phyloP scores from a whole-genome alignment of 371 early-diverging fungal genomes.

The Mortierella sp. region DNA sequence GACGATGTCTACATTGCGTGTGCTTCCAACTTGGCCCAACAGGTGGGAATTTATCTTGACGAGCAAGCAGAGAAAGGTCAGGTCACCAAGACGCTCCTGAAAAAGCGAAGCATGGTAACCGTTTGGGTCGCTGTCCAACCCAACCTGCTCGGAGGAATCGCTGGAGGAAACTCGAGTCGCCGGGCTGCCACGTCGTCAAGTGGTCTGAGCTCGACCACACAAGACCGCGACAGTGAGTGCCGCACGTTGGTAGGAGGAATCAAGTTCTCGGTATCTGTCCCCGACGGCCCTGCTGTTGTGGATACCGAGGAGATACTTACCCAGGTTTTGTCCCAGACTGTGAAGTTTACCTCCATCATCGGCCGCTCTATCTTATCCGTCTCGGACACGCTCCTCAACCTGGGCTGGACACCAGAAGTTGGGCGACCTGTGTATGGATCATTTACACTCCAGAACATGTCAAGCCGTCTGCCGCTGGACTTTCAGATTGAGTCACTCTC shows the following conservation, averaged over 20 bases:
- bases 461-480: constrained; percentile 75
- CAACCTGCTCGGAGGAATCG: constrained; percentile 64
- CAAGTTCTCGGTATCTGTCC: constrained; percentile 75
- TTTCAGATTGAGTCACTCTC: constrained; percentile 72
- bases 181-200: constrained; percentile 22
- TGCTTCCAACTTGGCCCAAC: constrained; percentile 86
- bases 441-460: constrained; percentile 74
- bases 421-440: constrained; percentile 72
- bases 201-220: constrained; percentile 19
- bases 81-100: constrained; percentile 70
- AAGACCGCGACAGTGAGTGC: constrained; percentile 67
- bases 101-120: constrained; percentile 66
- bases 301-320: constrained; percentile 42
- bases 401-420: constrained; percentile 70
- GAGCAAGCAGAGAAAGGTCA: constrained; percentile 74
- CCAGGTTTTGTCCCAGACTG: constrained; percentile 76
- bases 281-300: constrained; percentile 54
- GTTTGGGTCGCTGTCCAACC: constrained; percentile 91
- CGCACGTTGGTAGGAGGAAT: constrained; percentile 88
- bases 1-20: constrained; percentile 78
- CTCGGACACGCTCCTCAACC: constrained; percentile 69
- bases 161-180: constrained; percentile 37
- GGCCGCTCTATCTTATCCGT: constrained; percentile 85
- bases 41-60: constrained; percentile 86
- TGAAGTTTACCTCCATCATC: constrained; percentile 86